A percentile compares a stretch with the other conserved stretches of the same genome.
Conservation (phyloP, 2,329 filamentous ascomycete species). For the Stagonosporopsis chrysanthemi region DNA sequence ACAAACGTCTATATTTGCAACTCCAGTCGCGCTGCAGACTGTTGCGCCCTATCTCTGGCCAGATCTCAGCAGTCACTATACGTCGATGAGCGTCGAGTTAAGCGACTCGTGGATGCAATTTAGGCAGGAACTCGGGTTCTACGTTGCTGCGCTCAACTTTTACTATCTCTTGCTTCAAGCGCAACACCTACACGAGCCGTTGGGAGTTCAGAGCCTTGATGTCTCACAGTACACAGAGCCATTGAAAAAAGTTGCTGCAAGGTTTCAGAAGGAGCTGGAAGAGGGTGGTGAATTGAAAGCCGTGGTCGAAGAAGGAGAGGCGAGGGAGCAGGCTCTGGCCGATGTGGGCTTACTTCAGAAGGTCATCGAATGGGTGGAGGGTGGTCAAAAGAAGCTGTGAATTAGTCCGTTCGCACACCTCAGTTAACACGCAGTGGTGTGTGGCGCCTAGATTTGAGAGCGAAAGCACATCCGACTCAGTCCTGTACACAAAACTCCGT, state of each 20-base stretch:
- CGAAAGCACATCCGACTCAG: too few species aligned
- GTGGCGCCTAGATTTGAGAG: not conserved
- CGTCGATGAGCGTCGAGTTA: conserved; percentile 30
- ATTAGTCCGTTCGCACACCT: not conserved
- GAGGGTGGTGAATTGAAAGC: conserved; percentile 46
- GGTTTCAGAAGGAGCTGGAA: conserved; percentile 49
- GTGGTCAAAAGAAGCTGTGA: conserved; percentile 14
- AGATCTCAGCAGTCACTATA: conserved; percentile 54
- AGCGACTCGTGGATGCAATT: conserved; percentile 54
- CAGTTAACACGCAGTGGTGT: not conserved
- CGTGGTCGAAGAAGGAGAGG: conserved; percentile 47
- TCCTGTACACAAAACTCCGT: too few species aligned
- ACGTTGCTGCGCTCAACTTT: conserved; percentile 65
- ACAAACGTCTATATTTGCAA: conserved; percentile 53
- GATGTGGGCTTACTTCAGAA: conserved; percentile 48
- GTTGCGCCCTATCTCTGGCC: conserved; percentile 63
- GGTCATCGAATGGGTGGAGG: conserved; percentile 42
- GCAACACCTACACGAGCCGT: conserved; percentile 53
- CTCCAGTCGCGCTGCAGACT: conserved; percentile 55
- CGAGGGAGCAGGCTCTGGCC: conserved; percentile 42
- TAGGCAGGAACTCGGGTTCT: conserved; percentile 60
- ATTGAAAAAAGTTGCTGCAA: conserved; percentile 47
- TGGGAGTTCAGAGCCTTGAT: conserved; percentile 58
- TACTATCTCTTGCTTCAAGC: conserved; percentile 64
- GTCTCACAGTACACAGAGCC: conserved; percentile 54